phyloP scores from a whole-genome alignment of 345 rosid species.

The Diplotaxis tenuifolia region DNA sequence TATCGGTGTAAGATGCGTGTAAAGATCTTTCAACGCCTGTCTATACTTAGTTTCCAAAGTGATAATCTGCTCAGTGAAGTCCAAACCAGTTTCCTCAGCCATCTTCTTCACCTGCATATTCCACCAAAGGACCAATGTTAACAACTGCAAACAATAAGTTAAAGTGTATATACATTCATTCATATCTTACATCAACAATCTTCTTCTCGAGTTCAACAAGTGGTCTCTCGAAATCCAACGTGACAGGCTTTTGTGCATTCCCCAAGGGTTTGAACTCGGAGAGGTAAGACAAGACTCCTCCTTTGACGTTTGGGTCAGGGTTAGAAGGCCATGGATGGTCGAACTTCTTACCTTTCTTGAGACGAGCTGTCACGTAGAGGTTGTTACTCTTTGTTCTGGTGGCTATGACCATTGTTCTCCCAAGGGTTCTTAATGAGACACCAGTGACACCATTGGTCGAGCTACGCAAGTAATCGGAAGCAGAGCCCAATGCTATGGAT shows the following conservation, averaged over 20 bases:
- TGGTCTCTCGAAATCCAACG: constrained; percentile 87
- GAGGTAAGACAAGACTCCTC: constrained; percentile 76
- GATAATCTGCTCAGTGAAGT: constrained; percentile 79
- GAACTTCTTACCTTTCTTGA: constrained; percentile 81
- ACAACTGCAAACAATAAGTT: background rate
- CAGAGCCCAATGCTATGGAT: constrained; percentile 54
- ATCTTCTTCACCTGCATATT: constrained; percentile 87
- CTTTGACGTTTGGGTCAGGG: constrained; percentile 92
- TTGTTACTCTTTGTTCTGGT: constrained; percentile 34
- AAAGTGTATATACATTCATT: background rate
- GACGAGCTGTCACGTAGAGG: constrained; percentile 47
- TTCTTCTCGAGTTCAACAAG: constrained; percentile 77
- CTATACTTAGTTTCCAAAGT: constrained; percentile 77
- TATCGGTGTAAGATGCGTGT: constrained; percentile 75
- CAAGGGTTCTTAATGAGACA: constrained; percentile 54
- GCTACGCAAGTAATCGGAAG: constrained; percentile 83
- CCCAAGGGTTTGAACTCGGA: constrained; percentile 78
- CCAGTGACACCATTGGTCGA: constrained; percentile 54
- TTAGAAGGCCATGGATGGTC: constrained; percentile 92
- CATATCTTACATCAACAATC: constrained; percentile 66
- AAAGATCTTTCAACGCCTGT: constrained; percentile 80
- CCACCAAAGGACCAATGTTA: constrained; percentile 19
- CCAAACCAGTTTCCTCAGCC: constrained; percentile 92
- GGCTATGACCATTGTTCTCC: constrained; percentile 42
- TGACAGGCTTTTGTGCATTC: constrained; percentile 71